Evolutionary conservation across 495 filamentous ascomycete species (phyloP), one percentile per base, ranked within the genome.

Genomic region (Cercophora scortea): DNA sequence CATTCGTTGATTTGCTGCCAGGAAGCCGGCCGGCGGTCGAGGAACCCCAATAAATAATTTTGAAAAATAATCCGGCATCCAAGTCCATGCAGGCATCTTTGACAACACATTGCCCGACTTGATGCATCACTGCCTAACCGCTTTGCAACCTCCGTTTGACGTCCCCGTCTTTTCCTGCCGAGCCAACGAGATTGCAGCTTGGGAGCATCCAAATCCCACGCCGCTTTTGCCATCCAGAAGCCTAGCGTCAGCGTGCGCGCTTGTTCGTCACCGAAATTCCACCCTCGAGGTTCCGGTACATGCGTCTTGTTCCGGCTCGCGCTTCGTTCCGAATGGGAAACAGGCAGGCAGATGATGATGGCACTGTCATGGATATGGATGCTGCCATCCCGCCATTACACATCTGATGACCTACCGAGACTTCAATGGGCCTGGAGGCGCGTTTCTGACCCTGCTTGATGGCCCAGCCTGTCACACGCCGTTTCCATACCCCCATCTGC

Each of bases 51-150:
- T 8, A 38, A 39, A 25, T 13, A 9, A 33, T 1, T 19, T 2
- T 42, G 41, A 36, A 50, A 47, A 59, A 58, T 44, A 45, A 53
- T 44, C 41, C 65, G 61, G 58, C 56, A 67, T 68, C 52, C 65
- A 66, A 58, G 36, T 50, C 16, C 61, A 57, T 58, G 60, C 59
- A 58, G 54, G 42, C 52, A 52, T 55, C 49, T 55, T 51, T 57
- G 57, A 76, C 67, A 74, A 69, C 63, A 70, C 68, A 65, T 57
- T 63, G 72, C 72, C 72, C 67, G 68, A 73, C 60, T 61, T 61
- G 63, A 68, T 70, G 73, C 73, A 75, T 69, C 65, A 70, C 72
- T 73, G 73, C 73, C 73, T 75, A 71, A 76, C 71, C 67, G 63
- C 68, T 66, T 65, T 67, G 49, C 54, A 57, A 61, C 57, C 40